Base-by-base conservation (phyloP, 202 grass and related monocot genomes). In the Setaria viridis region DNA sequence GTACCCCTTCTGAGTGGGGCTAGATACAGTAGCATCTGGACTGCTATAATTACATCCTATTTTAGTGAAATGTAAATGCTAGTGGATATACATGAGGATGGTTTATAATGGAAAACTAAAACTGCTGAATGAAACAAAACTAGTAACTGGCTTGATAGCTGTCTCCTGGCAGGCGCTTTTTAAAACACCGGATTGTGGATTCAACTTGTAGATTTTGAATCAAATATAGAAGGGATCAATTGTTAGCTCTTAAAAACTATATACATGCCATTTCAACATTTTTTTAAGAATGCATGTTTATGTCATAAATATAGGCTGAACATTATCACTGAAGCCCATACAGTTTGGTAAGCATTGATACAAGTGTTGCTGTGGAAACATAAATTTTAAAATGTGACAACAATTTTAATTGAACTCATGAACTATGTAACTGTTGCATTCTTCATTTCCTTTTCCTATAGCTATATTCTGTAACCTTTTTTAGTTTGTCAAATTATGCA, bases 31-130 rank as follows among this genome's bases (percentile, higher is more conserved):
- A 70, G 12, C 14, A 55, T 11, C 3, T 15, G 3, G 1, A 46
- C 25, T 14, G 17, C 37, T 48, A 32, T 72, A 20, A 0, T 43
- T 69, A 56, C 77, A 67, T 21, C 21, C 6, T 55, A 45, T 57
- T 77, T 47, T 37, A 78, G 13, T 6, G 35, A 30, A 70, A 30
- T 49, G 0, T 50, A 75, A 84, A 67, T 84, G 11, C 47, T 45
- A 68, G 29, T 46, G n/a, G 5, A 43, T 56, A 30, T 20, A 13
- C 1, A 17, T 74, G 4, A 25, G 1, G 12, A 54, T 53, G 1
- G 3, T 19, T 10, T n/a, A 3, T 4, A 65, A 67, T 17, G 19
- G 29, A 50, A 20, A 63, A 49, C 9, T 33, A 37, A 50, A 84
- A 33, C 3, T 55, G 34, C 3, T 11, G 30, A 77, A 12, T 11